Conservation (phyloP, 257 asterid genomes). For the Solanum chmielewskii region DNA sequence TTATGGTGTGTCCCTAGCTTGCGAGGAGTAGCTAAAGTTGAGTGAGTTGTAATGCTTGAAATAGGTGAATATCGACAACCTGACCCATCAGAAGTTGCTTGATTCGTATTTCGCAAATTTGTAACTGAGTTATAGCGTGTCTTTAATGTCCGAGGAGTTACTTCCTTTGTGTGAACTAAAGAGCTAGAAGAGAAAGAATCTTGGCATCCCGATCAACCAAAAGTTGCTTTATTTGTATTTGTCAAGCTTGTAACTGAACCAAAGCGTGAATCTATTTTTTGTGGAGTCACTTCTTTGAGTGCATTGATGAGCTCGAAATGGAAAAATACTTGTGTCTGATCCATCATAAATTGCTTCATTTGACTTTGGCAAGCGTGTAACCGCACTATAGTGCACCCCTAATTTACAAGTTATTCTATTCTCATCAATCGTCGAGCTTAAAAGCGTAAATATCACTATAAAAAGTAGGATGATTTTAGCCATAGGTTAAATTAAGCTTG, state of each 20-base stretch:
- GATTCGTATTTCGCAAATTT: too few relatives aligned
- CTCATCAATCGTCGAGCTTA: background rate
- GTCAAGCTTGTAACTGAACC: background rate
- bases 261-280: background rate
- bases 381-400: background rate
- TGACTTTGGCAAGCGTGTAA: background rate
- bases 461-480: background rate
- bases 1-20: too few relatives aligned
- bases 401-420: background rate
- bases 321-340: background rate
- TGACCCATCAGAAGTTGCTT: too few relatives aligned
- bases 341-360: background rate
- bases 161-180: too few relatives aligned
- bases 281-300: background rate
- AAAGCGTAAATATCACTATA: background rate
- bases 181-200: too few relatives aligned
- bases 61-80: too few relatives aligned
- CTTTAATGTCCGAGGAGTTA: too few relatives aligned
- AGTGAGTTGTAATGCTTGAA: too few relatives aligned
- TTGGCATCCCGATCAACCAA: background rate
- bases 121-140: too few relatives aligned
- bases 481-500: background rate
- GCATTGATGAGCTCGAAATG: background rate
- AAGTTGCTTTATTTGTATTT: background rate
- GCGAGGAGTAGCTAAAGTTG: too few relatives aligned